phyloP scores from a whole-genome alignment of 2,329 filamentous ascomycete genomes.

The Fonsecaea pedrosoi region DNA sequence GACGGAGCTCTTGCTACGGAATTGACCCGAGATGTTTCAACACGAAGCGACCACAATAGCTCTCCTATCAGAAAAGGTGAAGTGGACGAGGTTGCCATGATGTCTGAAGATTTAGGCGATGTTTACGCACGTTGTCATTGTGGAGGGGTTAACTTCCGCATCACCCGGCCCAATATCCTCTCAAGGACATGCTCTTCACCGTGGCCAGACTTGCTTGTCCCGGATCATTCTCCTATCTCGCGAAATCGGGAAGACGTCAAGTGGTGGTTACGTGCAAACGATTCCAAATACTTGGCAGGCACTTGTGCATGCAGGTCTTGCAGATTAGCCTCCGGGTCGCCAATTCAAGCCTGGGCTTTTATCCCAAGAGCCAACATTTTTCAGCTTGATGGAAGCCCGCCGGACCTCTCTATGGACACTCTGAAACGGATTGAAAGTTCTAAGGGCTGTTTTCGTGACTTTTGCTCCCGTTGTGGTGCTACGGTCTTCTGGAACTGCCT shows the following conservation, averaged over 20 bases:
- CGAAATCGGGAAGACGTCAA: conserved; percentile 59
- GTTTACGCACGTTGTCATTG: conserved; percentile 49
- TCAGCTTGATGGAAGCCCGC: conserved; percentile 40
- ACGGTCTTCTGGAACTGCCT: conserved; percentile 68
- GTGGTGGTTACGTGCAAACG: conserved; percentile 64
- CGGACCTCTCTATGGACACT: conserved; percentile 51
- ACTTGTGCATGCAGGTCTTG: conserved; percentile 70
- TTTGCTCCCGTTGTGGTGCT: conserved; percentile 68
- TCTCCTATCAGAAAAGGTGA: background rate
- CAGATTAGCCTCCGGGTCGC: conserved; percentile 65
- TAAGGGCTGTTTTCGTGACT: conserved; percentile 62
- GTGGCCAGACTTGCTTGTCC: conserved; percentile 62
- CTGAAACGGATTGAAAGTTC: conserved; percentile 63
- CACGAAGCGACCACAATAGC: background rate
- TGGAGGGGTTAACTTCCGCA: conserved; percentile 61
- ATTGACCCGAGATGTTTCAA: background rate
- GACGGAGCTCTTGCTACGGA: conserved; percentile 3
- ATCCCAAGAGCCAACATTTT: conserved; percentile 61
- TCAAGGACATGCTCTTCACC: conserved; percentile 56
- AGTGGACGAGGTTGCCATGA: background rate
- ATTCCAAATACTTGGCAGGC: conserved; percentile 64
- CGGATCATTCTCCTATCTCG: conserved; percentile 51
- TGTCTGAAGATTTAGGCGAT: background rate
- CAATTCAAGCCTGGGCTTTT: conserved; percentile 72
- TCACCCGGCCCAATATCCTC: conserved; percentile 61